Percentiles rank a stretch among this genome's conserved stretches.
Evolutionary conservation across 129 eudicot genomes (phyloP).

Genomic region (Flaveria bidentis): DNA sequence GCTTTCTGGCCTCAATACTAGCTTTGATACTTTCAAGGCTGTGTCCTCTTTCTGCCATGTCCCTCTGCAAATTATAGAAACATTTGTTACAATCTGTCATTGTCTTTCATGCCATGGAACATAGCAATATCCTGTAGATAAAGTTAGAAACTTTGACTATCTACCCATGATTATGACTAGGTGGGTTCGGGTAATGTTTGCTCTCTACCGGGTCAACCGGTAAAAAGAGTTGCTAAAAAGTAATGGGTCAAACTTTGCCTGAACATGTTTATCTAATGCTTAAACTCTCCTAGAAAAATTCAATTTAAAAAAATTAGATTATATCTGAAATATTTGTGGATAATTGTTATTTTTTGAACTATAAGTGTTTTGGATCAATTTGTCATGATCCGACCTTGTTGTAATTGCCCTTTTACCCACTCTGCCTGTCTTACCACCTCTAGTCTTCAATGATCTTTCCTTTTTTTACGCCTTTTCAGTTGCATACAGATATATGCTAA

Average conservation of each 20-base stretch:
- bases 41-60: conserved; percentile 99
- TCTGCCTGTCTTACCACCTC: background rate
- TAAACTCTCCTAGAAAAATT: background rate
- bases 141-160: background rate
- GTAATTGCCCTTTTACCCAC: too few relatives aligned
- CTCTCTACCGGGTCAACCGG: background rate
- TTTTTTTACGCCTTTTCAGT: background rate
- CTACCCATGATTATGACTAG: background rate
- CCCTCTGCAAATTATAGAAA: conserved; percentile 62
- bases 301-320: background rate
- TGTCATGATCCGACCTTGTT: background rate
- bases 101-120: background rate
- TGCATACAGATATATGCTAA: background rate
- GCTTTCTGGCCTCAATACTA: conserved; percentile 97
- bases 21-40: conserved; percentile 99
- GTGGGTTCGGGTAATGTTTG: background rate
- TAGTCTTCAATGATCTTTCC: background rate
- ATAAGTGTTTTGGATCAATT: background rate
- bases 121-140: background rate
- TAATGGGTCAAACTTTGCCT: background rate
- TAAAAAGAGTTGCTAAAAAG: background rate
- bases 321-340: background rate
- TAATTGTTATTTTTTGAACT: background rate
- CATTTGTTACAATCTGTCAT: background rate
- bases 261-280: background rate